Evolutionary conservation across 2,329 filamentous ascomycete species (phyloP).

Genomic region (Fusarium sublunatum): DNA sequence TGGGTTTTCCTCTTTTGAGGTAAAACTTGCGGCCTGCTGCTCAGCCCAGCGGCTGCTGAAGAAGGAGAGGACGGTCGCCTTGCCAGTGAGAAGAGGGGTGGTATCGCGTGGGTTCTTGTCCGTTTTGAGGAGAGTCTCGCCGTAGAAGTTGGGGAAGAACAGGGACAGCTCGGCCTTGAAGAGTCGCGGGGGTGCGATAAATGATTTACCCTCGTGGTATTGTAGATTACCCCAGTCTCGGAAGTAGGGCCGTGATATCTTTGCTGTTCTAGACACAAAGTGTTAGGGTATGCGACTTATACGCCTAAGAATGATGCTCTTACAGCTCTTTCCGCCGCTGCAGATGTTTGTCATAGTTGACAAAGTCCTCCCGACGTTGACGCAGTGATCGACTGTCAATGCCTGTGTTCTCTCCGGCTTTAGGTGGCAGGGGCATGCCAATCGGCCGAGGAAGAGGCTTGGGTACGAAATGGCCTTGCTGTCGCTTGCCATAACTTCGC

Average conservation of each 20-base stretch:
- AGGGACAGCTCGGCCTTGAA: constrained; percentile 86
- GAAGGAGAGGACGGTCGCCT: constrained; percentile 80
- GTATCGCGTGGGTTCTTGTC: constrained; percentile 70
- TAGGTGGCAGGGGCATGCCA: constrained; percentile 79
- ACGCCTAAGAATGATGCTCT: constrained; percentile 28
- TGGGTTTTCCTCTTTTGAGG: constrained; percentile 73
- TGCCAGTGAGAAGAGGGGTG: constrained; percentile 77
- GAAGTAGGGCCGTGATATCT: constrained; percentile 90
- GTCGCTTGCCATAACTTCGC: constrained; percentile 67
- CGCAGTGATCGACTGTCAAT: constrained; percentile 73
- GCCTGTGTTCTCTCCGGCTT: constrained; percentile 83
- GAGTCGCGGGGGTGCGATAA: constrained; percentile 83
- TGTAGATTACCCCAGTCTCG: constrained; percentile 91
- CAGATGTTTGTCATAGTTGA: constrained; percentile 87
- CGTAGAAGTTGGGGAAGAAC: constrained; percentile 93
- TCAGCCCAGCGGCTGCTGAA: constrained; percentile 90
- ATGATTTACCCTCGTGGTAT: constrained; percentile 89
- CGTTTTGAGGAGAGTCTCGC: constrained; percentile 75
- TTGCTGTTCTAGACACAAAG: constrained; percentile 66
- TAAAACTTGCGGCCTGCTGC: constrained; percentile 79
- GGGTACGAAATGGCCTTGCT: constrained; percentile 66
- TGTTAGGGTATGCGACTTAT: constrained; percentile 9
- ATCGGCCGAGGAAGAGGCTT: constrained; percentile 78
- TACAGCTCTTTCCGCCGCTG: constrained; percentile 80
- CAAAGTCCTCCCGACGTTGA: constrained; percentile 81